Percentiles rank a stretch among this genome's conserved stretches.
phyloP scores from a whole-genome alignment of 2,329 filamentous ascomycete species.

The Xylaria sp. region DNA sequence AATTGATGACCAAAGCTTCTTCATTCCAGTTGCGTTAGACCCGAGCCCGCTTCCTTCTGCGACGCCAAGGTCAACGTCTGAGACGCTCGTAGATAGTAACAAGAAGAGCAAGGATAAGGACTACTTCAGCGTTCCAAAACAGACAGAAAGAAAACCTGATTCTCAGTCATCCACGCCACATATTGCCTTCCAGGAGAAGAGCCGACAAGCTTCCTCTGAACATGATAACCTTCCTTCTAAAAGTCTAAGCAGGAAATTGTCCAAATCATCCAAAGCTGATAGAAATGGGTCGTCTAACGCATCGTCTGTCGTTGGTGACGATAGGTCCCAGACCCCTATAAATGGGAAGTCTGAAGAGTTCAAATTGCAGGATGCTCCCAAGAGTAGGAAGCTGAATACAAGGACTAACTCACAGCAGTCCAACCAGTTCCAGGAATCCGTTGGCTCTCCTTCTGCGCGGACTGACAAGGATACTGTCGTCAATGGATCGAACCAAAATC shows the following conservation, averaged over 20 bases:
- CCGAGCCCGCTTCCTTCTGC: slow-evolving; percentile 68
- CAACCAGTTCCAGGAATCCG: slow-evolving; percentile 52
- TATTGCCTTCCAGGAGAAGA: slow-evolving; percentile 90
- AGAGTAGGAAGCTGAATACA: slow-evolving; percentile 62
- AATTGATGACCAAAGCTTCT: slow-evolving; percentile 72
- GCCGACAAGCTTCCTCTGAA: slow-evolving; percentile 71
- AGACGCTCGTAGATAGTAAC: slow-evolving; percentile 56
- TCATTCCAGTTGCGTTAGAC: slow-evolving; percentile 80
- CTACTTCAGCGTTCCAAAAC: slow-evolving; percentile 64
- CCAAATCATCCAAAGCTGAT: slow-evolving; percentile 55
- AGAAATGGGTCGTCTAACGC: slow-evolving; percentile 49
- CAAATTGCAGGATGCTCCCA: slow-evolving; percentile 83
- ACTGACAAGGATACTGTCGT: slow-evolving; percentile 51
- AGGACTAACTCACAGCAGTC: slow-evolving; percentile 58
- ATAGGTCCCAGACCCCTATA: slow-evolving; percentile 51
- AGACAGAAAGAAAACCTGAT: slow-evolving; percentile 59
- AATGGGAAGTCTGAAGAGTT: slow-evolving; percentile 69
- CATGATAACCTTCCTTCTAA: slow-evolving; percentile 65
- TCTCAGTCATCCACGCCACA: slow-evolving; percentile 77
- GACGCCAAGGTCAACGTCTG: slow-evolving; percentile 65
- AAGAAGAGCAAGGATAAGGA: slow-evolving; percentile 65
- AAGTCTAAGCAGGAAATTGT: slow-evolving; percentile 59
- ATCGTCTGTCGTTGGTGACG: slow-evolving; percentile 51
- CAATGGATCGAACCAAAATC: slow-evolving; percentile 51
- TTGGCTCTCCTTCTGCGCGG: slow-evolving; percentile 50